These are phyloP conservation scores for Astrothelium macrocarpum DNA, from an alignment of 495 filamentous ascomycete species.

Conservation along the genomic window DNA sequence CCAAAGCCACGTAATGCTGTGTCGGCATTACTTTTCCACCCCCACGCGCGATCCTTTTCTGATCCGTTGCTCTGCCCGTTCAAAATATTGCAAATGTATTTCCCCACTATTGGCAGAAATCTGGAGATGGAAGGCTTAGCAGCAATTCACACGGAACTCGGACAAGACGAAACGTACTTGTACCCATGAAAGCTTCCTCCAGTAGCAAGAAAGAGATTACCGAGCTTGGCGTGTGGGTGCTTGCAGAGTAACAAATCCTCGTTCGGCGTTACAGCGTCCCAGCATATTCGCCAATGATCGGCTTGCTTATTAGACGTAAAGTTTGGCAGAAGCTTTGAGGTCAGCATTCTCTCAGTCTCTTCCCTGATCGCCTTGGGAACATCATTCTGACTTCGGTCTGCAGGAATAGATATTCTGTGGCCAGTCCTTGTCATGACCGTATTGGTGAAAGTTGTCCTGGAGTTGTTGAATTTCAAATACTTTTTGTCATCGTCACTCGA, in stretches of 20 bases:
- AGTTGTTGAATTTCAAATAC: conserved; percentile 8
- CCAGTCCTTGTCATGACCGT: conserved; percentile 8
- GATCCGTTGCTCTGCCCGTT: conserved; percentile 21
- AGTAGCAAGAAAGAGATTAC: conserved; percentile 39
- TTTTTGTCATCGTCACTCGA: conserved; percentile 2
- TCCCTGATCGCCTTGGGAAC: conserved; percentile 6
- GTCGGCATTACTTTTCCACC: conserved; percentile 6
- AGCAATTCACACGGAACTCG: neutral
- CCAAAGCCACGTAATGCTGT: neutral
- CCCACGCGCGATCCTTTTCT: conserved; percentile 11
- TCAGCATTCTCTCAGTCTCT: conserved; percentile 1
- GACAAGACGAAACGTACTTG: conserved; percentile 33
- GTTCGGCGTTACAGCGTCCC: conserved; percentile 26
- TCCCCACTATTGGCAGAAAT: conserved; percentile 38
- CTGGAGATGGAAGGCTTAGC: neutral
- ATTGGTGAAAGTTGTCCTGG: conserved; percentile 8
- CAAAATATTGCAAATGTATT: conserved; percentile 35
- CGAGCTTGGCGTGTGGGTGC: conserved; percentile 18
- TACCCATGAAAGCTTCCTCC: conserved; percentile 44
- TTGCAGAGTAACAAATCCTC: conserved; percentile 27
- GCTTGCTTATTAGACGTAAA: conserved; percentile 1
- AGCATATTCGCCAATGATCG: conserved; percentile 14
- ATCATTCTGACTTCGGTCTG: conserved; percentile 4
- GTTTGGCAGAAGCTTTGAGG: conserved; percentile 4
- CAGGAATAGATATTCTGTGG: conserved; percentile 5